Evolutionary conservation across 2,329 filamentous ascomycete species (phyloP), one percentile per base, ranked within the genome.

Genomic region (Sclerotiophoma versabilis): DNA sequence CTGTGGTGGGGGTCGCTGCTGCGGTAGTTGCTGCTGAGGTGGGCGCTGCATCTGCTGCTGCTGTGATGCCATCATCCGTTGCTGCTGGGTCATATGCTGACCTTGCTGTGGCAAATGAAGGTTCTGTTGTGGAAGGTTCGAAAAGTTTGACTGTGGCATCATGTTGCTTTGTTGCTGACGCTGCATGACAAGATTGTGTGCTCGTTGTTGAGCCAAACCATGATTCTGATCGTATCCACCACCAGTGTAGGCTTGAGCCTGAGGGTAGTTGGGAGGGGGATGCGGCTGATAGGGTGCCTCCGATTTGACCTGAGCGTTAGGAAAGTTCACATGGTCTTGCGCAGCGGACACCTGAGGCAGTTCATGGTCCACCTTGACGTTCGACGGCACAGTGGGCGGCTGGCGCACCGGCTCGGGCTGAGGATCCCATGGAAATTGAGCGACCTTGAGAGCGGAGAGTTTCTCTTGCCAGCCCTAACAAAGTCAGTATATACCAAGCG

Each of bases 361-460:
- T 20, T 73, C 70, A 34, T 64, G 56, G 43, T 77, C 73, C 1
- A 60, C 48, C 60, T 72, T 73, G 45, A 72, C 72, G 52, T 77
- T 77, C n/a, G 75, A 76, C 11, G 76, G 75, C 33, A 77, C 68
- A 1, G 74, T 75, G n/a, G 75, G 72, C 29, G 73, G 71, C 53
- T 76, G 75, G 59, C 73, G 74, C 45, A 85, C 83, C 46, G 90
- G 87, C 51, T 73, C 71, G 19, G 70, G 70, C 49, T 70, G 88
- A 36, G 95, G 93, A 72, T 99, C 95, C 95, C 95, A 99, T 10
- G 95, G 93, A 74, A 98, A 97, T 52, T 85, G 81, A 55, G 95
- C 95, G 58, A 98, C 89, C 63, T 89, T 87, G 62, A 96, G 87
- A 64, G 87, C 86, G 1, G 93, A 90, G 29, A 99, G 83, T 77